Conservation (phyloP, 805 yeast genomes). For the Teunomyces pallodes region DNA sequence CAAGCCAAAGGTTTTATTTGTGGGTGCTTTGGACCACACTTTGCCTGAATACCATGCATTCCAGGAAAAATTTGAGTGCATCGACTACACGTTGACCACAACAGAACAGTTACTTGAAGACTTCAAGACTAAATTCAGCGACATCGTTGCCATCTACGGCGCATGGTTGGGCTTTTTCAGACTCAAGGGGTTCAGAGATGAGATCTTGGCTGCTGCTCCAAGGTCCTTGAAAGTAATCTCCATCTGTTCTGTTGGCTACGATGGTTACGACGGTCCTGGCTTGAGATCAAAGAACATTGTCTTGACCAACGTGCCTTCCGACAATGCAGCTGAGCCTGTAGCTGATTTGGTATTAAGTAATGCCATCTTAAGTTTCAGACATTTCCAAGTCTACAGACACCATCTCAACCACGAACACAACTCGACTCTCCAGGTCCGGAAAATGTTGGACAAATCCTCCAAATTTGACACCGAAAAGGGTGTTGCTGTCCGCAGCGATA, state of each 20-base stretch:
- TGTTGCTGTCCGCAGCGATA: conserved; percentile 3
- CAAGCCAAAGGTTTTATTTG: conserved; percentile 43
- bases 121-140: conserved; percentile 37
- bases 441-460: conserved; percentile 29
- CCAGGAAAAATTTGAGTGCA: conserved; percentile 33
- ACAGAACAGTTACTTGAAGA: conserved; percentile 40
- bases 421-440: conserved; percentile 49
- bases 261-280: conserved; percentile 44
- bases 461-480: conserved; percentile 33
- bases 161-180: conserved; percentile 56
- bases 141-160: conserved; percentile 54
- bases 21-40: conserved; percentile 48
- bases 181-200: conserved; percentile 49
- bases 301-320: conserved; percentile 56
- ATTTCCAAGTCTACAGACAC: conserved; percentile 47
- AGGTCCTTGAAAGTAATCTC: conserved; percentile 44
- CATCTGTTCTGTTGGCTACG: conserved; percentile 58
- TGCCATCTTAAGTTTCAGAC: conserved; percentile 59
- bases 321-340: conserved; percentile 65
- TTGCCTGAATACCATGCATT: conserved; percentile 48
- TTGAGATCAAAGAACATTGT: conserved; percentile 44
- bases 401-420: conserved; percentile 33
- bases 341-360: conserved; percentile 67
- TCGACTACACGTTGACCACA: conserved; percentile 40
- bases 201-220: conserved; percentile 46